Evolutionary conservation across 176 grass and related monocot species (phyloP).

Genomic region (Triticum dicoccoides): DNA sequence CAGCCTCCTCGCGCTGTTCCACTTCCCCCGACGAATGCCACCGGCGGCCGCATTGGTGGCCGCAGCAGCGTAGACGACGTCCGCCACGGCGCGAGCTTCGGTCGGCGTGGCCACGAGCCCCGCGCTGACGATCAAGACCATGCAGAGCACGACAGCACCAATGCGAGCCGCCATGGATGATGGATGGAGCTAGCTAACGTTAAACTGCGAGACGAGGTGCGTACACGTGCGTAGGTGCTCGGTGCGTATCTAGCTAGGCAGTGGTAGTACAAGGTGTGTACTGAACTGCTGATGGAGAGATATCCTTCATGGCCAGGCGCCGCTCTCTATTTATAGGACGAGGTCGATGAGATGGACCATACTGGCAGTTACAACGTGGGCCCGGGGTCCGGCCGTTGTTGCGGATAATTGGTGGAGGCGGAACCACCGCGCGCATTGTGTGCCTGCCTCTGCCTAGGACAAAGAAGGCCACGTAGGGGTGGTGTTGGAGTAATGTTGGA

Average conservation of each 20-base stretch:
- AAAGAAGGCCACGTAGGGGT: not conserved
- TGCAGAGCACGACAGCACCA: conserved; percentile 26
- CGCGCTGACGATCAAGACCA: conserved; percentile 28
- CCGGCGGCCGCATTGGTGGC: not conserved
- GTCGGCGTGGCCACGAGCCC: conserved; percentile 16
- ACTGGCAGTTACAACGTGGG: conserved; percentile 23
- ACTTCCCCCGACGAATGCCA: conserved; percentile 24
- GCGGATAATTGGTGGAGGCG: conserved; percentile 27
- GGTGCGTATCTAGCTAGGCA: not conserved
- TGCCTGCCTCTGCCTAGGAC: not conserved
- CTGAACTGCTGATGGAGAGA: not conserved
- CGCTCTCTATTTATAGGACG: conserved; percentile 23
- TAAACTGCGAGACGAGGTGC: not conserved
- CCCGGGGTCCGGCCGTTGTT: not conserved
- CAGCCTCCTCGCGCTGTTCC: conserved; percentile 37
- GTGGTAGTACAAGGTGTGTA: not conserved
- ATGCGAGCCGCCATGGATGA: conserved; percentile 24
- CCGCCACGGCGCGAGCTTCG: conserved; percentile 6
- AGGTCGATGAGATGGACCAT: not conserved
- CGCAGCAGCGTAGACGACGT: not conserved
- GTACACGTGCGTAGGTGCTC: not conserved
- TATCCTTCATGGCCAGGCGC: conserved; percentile 31
- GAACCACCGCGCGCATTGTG: conserved; percentile 29
- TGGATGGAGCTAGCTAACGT: not conserved
- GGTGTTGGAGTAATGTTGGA: not conserved